Conservation (phyloP, 2,329 filamentous ascomycete genomes). For the Huntiella bhutanensis region DNA sequence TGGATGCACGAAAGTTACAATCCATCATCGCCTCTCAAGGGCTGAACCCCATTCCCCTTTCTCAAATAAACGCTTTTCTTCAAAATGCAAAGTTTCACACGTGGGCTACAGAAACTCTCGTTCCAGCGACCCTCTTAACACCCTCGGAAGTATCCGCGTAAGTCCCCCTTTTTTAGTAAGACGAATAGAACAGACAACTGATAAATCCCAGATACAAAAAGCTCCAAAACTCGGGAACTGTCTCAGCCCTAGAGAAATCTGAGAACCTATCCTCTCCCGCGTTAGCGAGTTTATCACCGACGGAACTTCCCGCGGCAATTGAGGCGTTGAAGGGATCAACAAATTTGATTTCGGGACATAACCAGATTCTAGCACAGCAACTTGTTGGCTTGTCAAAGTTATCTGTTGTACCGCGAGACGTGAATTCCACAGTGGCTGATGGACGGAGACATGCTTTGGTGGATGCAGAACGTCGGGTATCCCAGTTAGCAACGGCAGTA, state of each 20-base stretch:
- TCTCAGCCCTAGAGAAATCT: conserved; percentile 25
- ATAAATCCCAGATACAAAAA: conserved; percentile 25
- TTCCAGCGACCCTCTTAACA: conserved; percentile 32
- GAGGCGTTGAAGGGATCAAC: conserved; percentile 46
- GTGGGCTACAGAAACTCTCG: conserved; percentile 32
- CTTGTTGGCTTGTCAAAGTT: conserved; percentile 36
- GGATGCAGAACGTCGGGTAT: no score
- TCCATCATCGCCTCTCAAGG: no score
- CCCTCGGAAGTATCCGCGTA: conserved; percentile 35
- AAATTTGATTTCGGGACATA: conserved; percentile 43
- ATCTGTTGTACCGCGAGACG: no score
- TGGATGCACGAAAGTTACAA: no score
- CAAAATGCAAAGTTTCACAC: no score
- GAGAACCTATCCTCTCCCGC: conserved; percentile 26
- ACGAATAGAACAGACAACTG: neutral
- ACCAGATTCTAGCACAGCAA: conserved; percentile 40
- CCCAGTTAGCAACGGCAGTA: no score
- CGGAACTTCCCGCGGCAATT: conserved; percentile 41
- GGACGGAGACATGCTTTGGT: no score
- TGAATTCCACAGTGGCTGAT: no score
- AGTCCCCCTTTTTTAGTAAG: conserved; percentile 2
- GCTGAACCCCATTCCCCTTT: no score
- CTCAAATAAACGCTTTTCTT: no score
- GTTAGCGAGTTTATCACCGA: conserved; percentile 32
- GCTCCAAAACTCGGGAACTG: conserved; percentile 29